Evolutionary conservation across 768 basidiomycete species (phyloP).

Genomic region (Pholiota conissans): DNA sequence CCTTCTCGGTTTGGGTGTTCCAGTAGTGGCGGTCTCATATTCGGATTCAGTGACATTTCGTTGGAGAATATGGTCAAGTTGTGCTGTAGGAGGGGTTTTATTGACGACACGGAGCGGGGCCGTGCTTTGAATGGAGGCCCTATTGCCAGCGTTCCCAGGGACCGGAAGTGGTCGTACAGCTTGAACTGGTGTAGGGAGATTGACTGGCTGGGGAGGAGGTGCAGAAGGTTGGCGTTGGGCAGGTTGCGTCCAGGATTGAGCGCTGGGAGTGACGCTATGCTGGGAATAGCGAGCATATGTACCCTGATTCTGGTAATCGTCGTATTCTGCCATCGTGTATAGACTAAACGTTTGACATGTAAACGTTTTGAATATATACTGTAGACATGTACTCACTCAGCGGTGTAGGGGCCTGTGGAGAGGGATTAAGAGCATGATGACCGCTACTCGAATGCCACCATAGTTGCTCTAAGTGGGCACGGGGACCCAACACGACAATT

Average conservation of each 20-base stretch:
- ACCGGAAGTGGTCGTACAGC: constrained; percentile 13
- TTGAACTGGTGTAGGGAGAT: constrained; percentile 10
- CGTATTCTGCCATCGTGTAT: neutral
- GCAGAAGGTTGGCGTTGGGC: constrained; percentile 2
- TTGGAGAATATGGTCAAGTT: constrained; percentile 2
- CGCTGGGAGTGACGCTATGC: constrained; percentile 11
- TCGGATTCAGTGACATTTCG: neutral
- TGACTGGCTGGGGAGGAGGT: constrained; percentile 14
- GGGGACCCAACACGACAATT: neutral
- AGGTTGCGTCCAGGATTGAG: constrained; percentile 11
- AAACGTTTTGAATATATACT: neutral
- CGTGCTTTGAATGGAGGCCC: neutral
- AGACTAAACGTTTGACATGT: neutral
- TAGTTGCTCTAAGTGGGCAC: neutral
- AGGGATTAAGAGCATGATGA: neutral
- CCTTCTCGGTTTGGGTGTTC: neutral
- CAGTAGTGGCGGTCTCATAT: neutral
- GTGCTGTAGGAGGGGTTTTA: constrained; percentile 1
- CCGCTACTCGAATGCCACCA: neutral
- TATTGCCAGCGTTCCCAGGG: neutral
- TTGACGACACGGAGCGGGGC: constrained; percentile 14
- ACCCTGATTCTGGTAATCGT: constrained; percentile 3
- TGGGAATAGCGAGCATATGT: constrained; percentile 11
- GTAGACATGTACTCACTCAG: neutral
- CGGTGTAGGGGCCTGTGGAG: neutral